These are phyloP conservation scores for Apodospora peruviana DNA, from an alignment of 495 filamentous ascomycete species.

Conservation along the genomic window DNA sequence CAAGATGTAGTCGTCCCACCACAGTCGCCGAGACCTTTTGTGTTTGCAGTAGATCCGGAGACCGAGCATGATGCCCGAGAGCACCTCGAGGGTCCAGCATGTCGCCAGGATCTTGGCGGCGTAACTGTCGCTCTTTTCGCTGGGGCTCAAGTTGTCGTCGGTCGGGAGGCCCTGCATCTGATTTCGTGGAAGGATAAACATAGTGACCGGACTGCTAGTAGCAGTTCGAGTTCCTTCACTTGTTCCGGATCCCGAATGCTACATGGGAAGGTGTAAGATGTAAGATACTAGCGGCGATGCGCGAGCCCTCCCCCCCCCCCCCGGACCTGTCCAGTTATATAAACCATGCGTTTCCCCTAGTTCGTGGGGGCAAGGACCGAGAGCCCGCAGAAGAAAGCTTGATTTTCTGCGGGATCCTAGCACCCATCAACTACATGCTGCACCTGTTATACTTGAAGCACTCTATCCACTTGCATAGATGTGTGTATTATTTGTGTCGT, in stretches of 20 bases:
- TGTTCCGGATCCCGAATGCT: no score
- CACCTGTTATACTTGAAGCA: neutral
- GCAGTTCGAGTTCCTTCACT: no score
- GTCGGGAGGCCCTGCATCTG: neutral
- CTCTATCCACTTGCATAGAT: neutral
- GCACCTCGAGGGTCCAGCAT: neutral
- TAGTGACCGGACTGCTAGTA: neutral
- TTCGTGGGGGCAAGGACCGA: neutral
- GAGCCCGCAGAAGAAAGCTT: neutral
- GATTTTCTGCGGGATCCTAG: neutral
- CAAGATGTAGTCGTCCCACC: slow-evolving; percentile 18
- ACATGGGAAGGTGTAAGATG: no score
- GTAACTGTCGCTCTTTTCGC: neutral
- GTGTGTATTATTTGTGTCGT: neutral
- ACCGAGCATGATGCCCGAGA: slow-evolving; percentile 8
- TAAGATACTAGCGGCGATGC: no score
- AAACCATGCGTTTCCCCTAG: neutral
- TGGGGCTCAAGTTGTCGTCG: neutral
- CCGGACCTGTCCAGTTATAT: neutral
- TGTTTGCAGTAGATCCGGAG: slow-evolving; percentile 19
- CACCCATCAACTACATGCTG: neutral
- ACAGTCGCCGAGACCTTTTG: slow-evolving; percentile 9
- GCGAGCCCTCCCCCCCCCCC: no score
- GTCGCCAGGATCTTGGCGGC: neutral
- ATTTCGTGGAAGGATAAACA: neutral